Evolutionary conservation across 2,329 filamentous ascomycete genomes (phyloP).

Genomic region (Cladophialophora yegresii): DNA sequence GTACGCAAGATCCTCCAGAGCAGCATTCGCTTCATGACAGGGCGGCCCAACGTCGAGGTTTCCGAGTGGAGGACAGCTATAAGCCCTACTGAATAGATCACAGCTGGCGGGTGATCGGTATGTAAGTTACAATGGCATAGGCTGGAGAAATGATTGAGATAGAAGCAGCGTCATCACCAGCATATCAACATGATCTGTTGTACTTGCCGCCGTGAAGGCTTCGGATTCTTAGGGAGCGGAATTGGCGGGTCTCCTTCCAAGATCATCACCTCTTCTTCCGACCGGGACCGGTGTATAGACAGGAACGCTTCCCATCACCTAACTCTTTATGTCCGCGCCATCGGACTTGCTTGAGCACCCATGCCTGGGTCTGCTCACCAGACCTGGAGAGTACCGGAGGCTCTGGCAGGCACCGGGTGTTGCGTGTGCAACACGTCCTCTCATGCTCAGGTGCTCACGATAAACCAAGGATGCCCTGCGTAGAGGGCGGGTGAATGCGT

Average conservation of each 20-base stretch:
- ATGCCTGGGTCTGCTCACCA: neutral
- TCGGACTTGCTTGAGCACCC: neutral
- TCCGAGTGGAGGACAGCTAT: slow-evolving; percentile 11
- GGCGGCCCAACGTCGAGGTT: slow-evolving; percentile 1
- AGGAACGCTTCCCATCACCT: neutral
- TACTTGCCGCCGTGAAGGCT: neutral
- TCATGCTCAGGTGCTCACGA: neutral
- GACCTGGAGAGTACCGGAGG: neutral
- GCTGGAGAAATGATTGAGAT: neutral
- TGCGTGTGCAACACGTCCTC: neutral
- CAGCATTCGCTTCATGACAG: slow-evolving; percentile 17
- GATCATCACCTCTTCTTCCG: neutral
- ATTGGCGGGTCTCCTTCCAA: neutral
- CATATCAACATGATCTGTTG: neutral
- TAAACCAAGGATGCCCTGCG: neutral
- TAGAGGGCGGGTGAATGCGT: neutral
- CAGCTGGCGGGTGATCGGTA: neutral
- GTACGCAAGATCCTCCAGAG: slow-evolving; percentile 44
- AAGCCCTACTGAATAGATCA: neutral
- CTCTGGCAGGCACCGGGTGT: neutral
- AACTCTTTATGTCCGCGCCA: neutral
- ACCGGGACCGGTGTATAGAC: neutral
- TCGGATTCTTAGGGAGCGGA: neutral
- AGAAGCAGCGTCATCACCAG: neutral
- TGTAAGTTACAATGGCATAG: neutral